Evolutionary conservation across 2,329 filamentous ascomycete species (phyloP).

Genomic region (Arthrocladium fulminans): DNA sequence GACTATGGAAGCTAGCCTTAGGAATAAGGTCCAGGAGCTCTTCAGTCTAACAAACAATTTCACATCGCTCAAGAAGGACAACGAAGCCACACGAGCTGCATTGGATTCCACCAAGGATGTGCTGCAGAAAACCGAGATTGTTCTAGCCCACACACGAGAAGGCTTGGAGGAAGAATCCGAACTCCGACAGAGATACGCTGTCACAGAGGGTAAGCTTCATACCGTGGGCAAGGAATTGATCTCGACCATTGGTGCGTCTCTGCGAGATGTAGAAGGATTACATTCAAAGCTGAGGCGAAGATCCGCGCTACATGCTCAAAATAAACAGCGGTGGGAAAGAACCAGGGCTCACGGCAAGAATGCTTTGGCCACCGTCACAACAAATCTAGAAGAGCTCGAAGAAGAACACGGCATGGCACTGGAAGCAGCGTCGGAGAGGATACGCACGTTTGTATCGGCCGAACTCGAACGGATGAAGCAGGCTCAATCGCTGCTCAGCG

Average conservation of each 20-base stretch:
- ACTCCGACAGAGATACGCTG: slow-evolving; percentile 72
- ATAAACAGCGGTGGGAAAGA: slow-evolving; percentile 68
- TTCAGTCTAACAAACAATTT: slow-evolving; percentile 80
- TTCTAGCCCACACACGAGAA: slow-evolving; percentile 67
- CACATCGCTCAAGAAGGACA: slow-evolving; percentile 79
- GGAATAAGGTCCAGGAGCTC: slow-evolving; percentile 89
- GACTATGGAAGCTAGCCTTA: slow-evolving; percentile 78
- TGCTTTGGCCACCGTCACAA: slow-evolving; percentile 68
- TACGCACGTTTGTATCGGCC: slow-evolving; percentile 65
- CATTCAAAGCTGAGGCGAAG: slow-evolving; percentile 80
- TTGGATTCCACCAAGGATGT: slow-evolving; percentile 74
- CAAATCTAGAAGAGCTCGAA: slow-evolving; percentile 63
- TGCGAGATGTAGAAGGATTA: slow-evolving; percentile 69
- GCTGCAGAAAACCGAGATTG: slow-evolving; percentile 78
- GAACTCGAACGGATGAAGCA: slow-evolving; percentile 64
- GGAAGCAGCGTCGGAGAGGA: slow-evolving; percentile 56
- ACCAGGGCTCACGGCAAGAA: slow-evolving; percentile 67
- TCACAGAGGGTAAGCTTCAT: slow-evolving; percentile 70
- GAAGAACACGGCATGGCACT: slow-evolving; percentile 64
- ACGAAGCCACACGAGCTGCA: slow-evolving; percentile 62
- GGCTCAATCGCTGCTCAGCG: slow-evolving; percentile 61
- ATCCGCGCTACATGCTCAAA: slow-evolving; percentile 71
- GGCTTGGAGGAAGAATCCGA: slow-evolving; percentile 69
- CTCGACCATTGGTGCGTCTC: slow-evolving; percentile 65
- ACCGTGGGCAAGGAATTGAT: slow-evolving; percentile 67